Evolutionary conservation across 305 asterid genomes (phyloP), one percentile per base, ranked within the genome.

Genomic region (Coffea humblotiana): DNA sequence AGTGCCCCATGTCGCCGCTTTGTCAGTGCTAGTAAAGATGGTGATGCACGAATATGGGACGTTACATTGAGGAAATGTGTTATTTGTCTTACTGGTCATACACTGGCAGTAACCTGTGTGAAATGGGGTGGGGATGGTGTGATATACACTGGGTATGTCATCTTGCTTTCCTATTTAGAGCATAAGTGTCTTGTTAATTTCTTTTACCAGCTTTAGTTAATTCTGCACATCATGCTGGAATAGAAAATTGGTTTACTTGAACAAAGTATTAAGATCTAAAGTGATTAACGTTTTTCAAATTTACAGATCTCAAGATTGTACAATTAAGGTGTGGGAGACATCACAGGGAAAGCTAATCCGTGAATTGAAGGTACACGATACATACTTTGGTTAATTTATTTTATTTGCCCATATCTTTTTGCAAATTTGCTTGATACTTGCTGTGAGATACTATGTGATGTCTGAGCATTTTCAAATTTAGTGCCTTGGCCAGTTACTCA

Each of bases 31-130:
- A 94, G 98, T 88, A 96, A 96, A 91, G 99, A 96, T 87, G 99
- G 99, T 49, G 97, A 94, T 91, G 97, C 99, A 71, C 94, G 98
- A 83, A 94, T 96, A 87, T 96, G 98, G 99, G 99, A 96, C 84
- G 92, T 87, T 80, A 63, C 90, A 61, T 82, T 88, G 84, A 92
- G 84, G 87, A 91, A 89, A 87, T 91, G 94, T 85, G 85, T 90
- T 81, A 87, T 90, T 78, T 84, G 85, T 82, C 97, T 96, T 78
- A 89, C 91, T 47, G 98, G 99, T 68, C 99, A 96, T 81, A 92
- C 97, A 54, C 96, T 91, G 81, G 97, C 99, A 85, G 84, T 96
- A 84, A 96, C 99, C 68, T 96, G 99, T 82, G 97, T 96, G 77
- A 96, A 92, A 84, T 96, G 99, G 99, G 95, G 99, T 71, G 98